These are phyloP conservation scores for Kazachstania sp. DNA, from an alignment of 1,139 yeast genomes.

Conservation along the genomic window DNA sequence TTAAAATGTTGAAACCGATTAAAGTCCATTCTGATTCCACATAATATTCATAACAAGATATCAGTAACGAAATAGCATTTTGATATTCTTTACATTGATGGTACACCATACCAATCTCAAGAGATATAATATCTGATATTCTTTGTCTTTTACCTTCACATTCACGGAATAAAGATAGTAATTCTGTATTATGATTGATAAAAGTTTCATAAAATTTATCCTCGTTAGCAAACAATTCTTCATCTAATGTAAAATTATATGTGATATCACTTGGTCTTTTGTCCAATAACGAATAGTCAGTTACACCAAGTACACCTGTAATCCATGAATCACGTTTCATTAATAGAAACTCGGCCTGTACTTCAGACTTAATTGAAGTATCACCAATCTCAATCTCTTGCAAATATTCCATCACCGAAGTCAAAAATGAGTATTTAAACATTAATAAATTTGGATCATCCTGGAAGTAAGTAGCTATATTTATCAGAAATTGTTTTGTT, in stretches of 20 bases:
- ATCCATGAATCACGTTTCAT: slow-evolving; percentile 28
- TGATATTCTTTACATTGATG: slow-evolving; percentile 50
- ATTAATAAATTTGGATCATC: slow-evolving; percentile 13
- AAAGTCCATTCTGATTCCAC: slow-evolving; percentile 64
- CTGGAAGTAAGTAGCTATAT: slow-evolving; percentile 11
- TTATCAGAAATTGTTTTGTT: slow-evolving; percentile 13
- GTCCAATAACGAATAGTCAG: slow-evolving; percentile 13
- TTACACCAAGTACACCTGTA: slow-evolving; percentile 18
- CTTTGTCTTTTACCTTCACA: slow-evolving; percentile 36
- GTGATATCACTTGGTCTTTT: slow-evolving; percentile 6
- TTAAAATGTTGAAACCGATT: slow-evolving; percentile 57
- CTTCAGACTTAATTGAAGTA: slow-evolving; percentile 9
- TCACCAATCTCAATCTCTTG: slow-evolving; percentile 5
- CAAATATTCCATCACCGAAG: slow-evolving; percentile 9
- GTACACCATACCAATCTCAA: slow-evolving; percentile 69
- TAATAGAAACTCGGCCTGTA: slow-evolving; percentile 21
- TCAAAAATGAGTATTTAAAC: slow-evolving; percentile 19
- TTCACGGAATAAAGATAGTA: slow-evolving; percentile 14
- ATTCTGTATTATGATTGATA: slow-evolving; percentile 18
- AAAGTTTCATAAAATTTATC: slow-evolving; percentile 30
- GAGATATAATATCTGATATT: slow-evolving; percentile 62
- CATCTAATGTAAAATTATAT: slow-evolving; percentile 14
- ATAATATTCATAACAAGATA: slow-evolving; percentile 61
- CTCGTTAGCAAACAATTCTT: slow-evolving; percentile 24
- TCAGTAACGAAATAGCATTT: slow-evolving; percentile 54